These are phyloP conservation scores for Coniochaeta ligniaria DNA, from an alignment of 2,329 filamentous ascomycete species.

Conservation along the genomic window DNA sequence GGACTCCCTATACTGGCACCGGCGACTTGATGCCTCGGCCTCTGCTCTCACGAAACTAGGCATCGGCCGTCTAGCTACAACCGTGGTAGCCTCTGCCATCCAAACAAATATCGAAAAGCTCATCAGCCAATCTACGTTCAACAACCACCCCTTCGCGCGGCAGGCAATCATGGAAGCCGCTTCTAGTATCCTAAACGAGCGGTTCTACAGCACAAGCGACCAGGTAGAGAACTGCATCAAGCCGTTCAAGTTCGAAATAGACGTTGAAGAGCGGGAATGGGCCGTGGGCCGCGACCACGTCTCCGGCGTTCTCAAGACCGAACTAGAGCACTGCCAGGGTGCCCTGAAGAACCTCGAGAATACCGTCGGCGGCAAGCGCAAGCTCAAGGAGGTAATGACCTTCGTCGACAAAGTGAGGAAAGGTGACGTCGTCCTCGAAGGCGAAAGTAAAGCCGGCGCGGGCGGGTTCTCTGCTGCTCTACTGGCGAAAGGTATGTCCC, in stretches of 20 bases:
- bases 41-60: slow-evolving; percentile 90
- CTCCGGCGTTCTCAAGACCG: slow-evolving; percentile 71
- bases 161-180: slow-evolving; percentile 91
- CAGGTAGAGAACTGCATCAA: slow-evolving; percentile 99
- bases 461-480: slow-evolving; percentile 89
- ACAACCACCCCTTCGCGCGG: slow-evolving; percentile 83
- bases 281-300: slow-evolving; percentile 76
- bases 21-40: slow-evolving; percentile 87
- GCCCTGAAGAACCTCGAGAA: slow-evolving; percentile 72
- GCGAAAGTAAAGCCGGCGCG: slow-evolving; percentile 74
- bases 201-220: slow-evolving; percentile 94
- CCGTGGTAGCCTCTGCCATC: slow-evolving; percentile 80
- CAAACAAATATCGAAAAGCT: slow-evolving; percentile 77
- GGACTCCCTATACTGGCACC: slow-evolving; percentile 82
- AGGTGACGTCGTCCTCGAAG: slow-evolving; percentile 78
- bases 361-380: slow-evolving; percentile 71
- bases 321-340: slow-evolving; percentile 75
- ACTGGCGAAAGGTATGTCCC: slow-evolving; percentile 63
- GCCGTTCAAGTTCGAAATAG: slow-evolving; percentile 96
- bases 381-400: slow-evolving; percentile 78
- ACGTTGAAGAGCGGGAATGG: slow-evolving; percentile 91
- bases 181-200: slow-evolving; percentile 81
- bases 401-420: slow-evolving; percentile 89
- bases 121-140: slow-evolving; percentile 74
- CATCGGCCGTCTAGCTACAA: slow-evolving; percentile 86